These are phyloP conservation scores for Pichia pseudocactophila DNA, from an alignment of 805 yeast species.

Conservation along the genomic window DNA sequence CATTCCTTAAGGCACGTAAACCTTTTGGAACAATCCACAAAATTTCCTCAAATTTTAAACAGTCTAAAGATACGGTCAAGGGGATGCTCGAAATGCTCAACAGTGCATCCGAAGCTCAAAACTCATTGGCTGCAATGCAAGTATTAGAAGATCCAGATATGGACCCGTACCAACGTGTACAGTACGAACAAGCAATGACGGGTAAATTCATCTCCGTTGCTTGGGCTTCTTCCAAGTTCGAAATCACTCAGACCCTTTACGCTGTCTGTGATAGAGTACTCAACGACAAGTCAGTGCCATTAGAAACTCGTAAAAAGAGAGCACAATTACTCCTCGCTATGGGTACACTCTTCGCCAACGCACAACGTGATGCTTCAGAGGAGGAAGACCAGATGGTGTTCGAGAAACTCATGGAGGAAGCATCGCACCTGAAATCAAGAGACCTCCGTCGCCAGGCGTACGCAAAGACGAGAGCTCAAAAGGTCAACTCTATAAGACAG, in stretches of 20 bases:
- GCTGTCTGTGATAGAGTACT: constrained; percentile 61
- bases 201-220: constrained; percentile 80
- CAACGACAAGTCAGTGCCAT: constrained; percentile 44
- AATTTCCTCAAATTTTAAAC: constrained; percentile 61
- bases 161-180: constrained; percentile 42
- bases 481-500: constrained; percentile 9
- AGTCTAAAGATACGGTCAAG: constrained; percentile 63
- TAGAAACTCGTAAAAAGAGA: constrained; percentile 41
- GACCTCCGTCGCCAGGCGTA: constrained; percentile 22
- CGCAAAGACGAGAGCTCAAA: constrained; percentile 10
- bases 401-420: constrained; percentile 43
- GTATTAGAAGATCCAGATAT: constrained; percentile 43
- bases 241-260: constrained; percentile 63
- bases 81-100: constrained; percentile 65
- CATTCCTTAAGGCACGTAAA: constrained; percentile 57
- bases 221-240: constrained; percentile 76
- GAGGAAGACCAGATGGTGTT: constrained; percentile 64
- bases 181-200: constrained; percentile 63
- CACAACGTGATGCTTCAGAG: constrained; percentile 58
- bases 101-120: constrained; percentile 70
- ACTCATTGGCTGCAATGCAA: constrained; percentile 64
- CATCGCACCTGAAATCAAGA: constrained; percentile 22
- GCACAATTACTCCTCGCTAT: constrained; percentile 55
- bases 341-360: constrained; percentile 53
- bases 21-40: constrained; percentile 49